Base-by-base conservation (phyloP, 208 protist genomes). In the Leishmania braziliensis region DNA sequence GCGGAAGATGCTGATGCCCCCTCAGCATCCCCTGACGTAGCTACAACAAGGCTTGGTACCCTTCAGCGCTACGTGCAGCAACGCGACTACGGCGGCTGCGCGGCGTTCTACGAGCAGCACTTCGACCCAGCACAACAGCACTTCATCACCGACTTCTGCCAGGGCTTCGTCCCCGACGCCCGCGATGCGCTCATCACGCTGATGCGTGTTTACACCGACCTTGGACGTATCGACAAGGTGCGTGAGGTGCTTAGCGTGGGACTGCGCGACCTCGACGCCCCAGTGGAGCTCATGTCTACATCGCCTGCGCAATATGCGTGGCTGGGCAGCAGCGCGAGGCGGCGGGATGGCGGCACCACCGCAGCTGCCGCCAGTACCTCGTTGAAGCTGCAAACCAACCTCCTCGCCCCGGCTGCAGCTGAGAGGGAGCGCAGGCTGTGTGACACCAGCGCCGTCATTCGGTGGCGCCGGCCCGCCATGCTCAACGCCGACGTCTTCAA, bases 151-250 rank as follows among this genome's bases (percentile, higher is more conserved):
- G 86, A 91, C 65, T 89, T 93, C 78, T 88, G 88, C 71, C 76
- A 74, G 50, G 88, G 84, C 36, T 85, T 66, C 39, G 79, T 70
- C 29, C 77, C 78, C 16, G 86, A 93, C 10, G 90, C 86, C n/a
- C 86, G 91, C 1, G 91, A 95, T 46, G 80, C 86, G 48, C 69
- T 87, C 33, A 46, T 94, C 36, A 80, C 78, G 75, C 83, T 93
- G 63, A 93, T 95, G 86, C 89, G 92, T 46, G 79, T 87, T 16
- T 97, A 94, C 89, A 89, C 87, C 10, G 84, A 86, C 26, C 65
- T 94, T 9, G 93, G 93, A 8, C 82, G 88, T 18, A 93, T 95
- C 84, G 84, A 94, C 43, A 85, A 87, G 68, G 91, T 95, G 26
- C 91, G 93, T 23, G 79, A 88, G 18, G 81, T 95, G 26, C 90